Percentiles rank a stretch among this genome's conserved stretches.
phyloP scores from a whole-genome alignment of 257 asterid species.

The Lycium barbarum region DNA sequence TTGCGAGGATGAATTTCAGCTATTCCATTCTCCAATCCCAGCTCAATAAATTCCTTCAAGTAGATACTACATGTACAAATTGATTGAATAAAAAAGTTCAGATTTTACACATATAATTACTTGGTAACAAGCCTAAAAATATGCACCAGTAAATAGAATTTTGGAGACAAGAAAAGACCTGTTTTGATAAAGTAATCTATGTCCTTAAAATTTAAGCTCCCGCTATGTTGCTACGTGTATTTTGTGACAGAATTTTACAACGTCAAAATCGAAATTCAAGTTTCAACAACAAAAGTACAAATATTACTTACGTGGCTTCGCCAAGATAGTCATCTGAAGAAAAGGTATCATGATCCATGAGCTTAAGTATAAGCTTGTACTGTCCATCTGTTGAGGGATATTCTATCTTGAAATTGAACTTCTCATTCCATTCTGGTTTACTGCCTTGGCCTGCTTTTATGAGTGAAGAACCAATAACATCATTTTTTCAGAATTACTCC shows the following conservation, averaged over 20 bases:
- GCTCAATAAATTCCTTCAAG: conserved; percentile 61
- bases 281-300: background rate
- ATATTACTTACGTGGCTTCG: conserved; percentile 51
- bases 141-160: background rate
- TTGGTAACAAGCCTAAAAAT: background rate
- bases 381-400: conserved; percentile 44
- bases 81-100: background rate
- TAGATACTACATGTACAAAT: conserved; percentile 49
- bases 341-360: conserved; percentile 64
- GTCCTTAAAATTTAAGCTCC: too few relatives aligned
- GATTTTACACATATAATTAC: background rate
- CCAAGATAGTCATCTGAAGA: conserved; percentile 65
- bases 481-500: too few relatives aligned
- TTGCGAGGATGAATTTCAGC: conserved; percentile 59
- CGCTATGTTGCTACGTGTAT: too few relatives aligned
- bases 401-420: conserved; percentile 58
- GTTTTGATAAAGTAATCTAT: too few relatives aligned
- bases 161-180: background rate
- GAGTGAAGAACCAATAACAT: background rate
- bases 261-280: background rate
- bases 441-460: conserved; percentile 58
- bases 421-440: conserved; percentile 66
- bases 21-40: conserved; percentile 64
- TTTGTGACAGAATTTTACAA: too few relatives aligned
- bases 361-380: conserved; percentile 54